A percentile compares a stretch with the other conserved stretches of the same genome.
phyloP scores from a whole-genome alignment of 768 basidiomycete genomes.

The Leccinum pellstonianum region DNA sequence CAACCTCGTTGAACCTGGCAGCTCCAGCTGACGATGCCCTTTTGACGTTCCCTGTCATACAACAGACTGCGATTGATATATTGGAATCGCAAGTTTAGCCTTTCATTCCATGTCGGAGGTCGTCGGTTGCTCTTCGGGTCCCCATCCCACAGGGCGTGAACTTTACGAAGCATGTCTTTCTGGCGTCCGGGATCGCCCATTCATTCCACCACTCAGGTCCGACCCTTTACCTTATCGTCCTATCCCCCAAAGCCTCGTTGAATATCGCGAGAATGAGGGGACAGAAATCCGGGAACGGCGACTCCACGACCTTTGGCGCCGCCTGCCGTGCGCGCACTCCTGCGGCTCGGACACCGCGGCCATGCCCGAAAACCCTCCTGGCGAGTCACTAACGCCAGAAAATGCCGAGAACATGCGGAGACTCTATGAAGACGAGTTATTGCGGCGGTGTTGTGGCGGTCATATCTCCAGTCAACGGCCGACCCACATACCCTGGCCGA shows the following conservation, averaged over 20 bases:
- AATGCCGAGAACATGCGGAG: constrained; percentile 61
- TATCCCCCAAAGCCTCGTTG: constrained; percentile 52
- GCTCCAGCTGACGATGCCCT: constrained; percentile 28
- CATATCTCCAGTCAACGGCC: constrained; percentile 40
- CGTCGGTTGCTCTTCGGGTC: constrained; percentile 18
- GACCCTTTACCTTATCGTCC: constrained; percentile 44
- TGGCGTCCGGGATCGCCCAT: constrained; percentile 53
- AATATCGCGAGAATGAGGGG: constrained; percentile 67
- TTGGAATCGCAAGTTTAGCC: constrained; percentile 19
- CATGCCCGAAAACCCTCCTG: constrained; percentile 12
- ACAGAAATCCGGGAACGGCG: constrained; percentile 57
- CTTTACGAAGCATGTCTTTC: constrained; percentile 51
- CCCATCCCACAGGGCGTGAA: constrained; percentile 44
- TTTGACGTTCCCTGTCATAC: constrained; percentile 20
- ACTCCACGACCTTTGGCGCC: constrained; percentile 62
- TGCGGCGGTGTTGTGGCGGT: constrained; percentile 48
- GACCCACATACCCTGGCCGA: constrained; percentile 62
- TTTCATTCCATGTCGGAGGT: constrained; percentile 29
- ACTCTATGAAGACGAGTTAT: constrained; percentile 77
- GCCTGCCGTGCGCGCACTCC: constrained; percentile 41
- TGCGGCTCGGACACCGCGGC: constrained; percentile 27
- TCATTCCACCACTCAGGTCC: constrained; percentile 58
- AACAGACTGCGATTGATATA: constrained; percentile 13
- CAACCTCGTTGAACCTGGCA: constrained; percentile 21
- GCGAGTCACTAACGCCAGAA: constrained; percentile 43